Evolutionary conservation across 176 grass and related monocot species (phyloP).

Genomic region (Aechmea fasciata): DNA sequence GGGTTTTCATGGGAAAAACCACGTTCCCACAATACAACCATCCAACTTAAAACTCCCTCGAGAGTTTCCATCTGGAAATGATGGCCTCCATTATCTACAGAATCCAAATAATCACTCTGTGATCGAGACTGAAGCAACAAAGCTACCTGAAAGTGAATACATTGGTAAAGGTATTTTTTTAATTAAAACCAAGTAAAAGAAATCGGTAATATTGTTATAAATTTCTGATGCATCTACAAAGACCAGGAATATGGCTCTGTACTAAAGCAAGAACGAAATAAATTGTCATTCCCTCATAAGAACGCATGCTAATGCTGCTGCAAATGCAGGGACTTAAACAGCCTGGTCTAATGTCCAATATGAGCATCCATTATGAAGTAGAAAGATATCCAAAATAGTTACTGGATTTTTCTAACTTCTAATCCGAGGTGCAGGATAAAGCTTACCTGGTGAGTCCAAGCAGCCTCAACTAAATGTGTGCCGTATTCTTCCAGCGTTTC

Average conservation of each 20-base stretch:
- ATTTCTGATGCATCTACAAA: too few relatives aligned
- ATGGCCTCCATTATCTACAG: slow-evolving; percentile 21
- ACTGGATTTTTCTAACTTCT: background rate
- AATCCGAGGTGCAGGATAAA: slow-evolving; percentile 8
- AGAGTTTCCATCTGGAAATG: slow-evolving; percentile 66
- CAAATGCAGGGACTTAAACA: background rate
- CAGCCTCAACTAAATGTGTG: slow-evolving; percentile 91
- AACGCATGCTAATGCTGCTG: background rate
- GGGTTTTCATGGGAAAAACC: slow-evolving; percentile 93
- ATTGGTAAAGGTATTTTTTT: background rate
- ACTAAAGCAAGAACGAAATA: background rate
- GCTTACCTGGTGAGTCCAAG: slow-evolving; percentile 85
- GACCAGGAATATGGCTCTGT: background rate
- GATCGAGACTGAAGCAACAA: slow-evolving; percentile 56
- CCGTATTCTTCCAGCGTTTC: slow-evolving; percentile 97
- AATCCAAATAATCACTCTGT: slow-evolving; percentile 31
- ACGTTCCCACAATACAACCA: slow-evolving; percentile 84
- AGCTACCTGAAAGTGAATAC: slow-evolving; percentile 40
- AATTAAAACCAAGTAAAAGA: background rate
- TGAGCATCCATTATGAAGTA: background rate
- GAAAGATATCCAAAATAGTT: background rate
- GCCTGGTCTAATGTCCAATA: background rate
- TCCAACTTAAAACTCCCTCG: slow-evolving; percentile 64
- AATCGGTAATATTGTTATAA: background rate
- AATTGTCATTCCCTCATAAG: background rate